Conservation (phyloP, 257 asterid species). For the Ehretia macrophylla region DNA sequence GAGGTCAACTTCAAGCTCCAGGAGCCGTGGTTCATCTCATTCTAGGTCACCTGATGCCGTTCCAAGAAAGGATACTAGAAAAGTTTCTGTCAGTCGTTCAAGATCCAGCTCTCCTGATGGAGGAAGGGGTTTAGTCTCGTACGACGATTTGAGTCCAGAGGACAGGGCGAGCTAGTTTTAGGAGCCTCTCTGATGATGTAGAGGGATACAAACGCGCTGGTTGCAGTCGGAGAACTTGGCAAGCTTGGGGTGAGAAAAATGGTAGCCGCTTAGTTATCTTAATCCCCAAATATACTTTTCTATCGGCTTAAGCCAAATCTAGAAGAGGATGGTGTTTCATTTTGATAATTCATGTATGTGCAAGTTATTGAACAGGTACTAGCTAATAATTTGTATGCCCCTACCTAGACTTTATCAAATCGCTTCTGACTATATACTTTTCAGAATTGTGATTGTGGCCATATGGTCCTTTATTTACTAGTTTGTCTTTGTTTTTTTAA, state of each 20-base stretch:
- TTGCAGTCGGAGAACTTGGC: not conserved
- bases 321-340: not conserved
- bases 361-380: no score
- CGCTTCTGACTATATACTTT: no score
- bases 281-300: not conserved
- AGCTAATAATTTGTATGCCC: no score
- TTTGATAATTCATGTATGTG: not conserved
- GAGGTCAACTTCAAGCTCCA: constrained; percentile 50
- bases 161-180: constrained; percentile 34
- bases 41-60: constrained; percentile 50
- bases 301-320: not conserved
- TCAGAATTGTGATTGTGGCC: no score
- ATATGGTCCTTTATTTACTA: no score
- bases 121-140: constrained; percentile 70
- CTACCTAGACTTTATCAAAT: no score
- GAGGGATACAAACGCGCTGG: not conserved
- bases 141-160: constrained; percentile 68
- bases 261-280: no score
- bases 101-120: constrained; percentile 56
- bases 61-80: constrained; percentile 36
- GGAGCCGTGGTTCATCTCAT: constrained; percentile 42
- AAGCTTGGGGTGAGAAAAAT: not conserved
- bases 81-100: constrained; percentile 35
- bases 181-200: not conserved
- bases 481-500: no score